Base-by-base conservation (phyloP, 2,329 filamentous ascomycete genomes). In the Hirsutella thompsonii region DNA sequence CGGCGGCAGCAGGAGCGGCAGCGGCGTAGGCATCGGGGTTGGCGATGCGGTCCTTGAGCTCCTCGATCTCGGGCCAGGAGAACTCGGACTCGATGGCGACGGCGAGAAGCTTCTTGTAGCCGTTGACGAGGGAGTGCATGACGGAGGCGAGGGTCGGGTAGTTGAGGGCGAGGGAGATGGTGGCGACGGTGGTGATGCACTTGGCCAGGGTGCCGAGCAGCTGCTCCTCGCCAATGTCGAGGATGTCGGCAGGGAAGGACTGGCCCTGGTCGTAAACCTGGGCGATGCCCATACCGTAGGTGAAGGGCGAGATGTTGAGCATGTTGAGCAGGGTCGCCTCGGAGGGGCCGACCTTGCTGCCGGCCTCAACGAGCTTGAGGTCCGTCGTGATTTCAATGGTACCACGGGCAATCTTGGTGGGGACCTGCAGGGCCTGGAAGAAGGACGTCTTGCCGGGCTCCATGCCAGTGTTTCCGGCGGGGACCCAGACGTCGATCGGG, bases 381-480 rank as follows among this genome's bases (percentile, higher is more conserved):
- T 98, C 92, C 59, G 81, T 76, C 51, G 89, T 95, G 65, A 98
- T 98, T 86, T 98, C 92, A 73, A 98, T 98, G 73, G 92, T 98
- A 93, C 92, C 93, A 94, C 92, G 92, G 66, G 92, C 92, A 74
- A 98, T 98, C 88, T 98, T 98, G 80, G 92, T 98, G 65, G 92
- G 92, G 66, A 98, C 88, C 87, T 90, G 90, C 71, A 98, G 92
- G 61, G 92, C 92, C 83, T 98, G 92, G 89, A 98, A 98, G 88
- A 98, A 98, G 66, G 92, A 96, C 63, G 92, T 98, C 85, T 98
- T 98, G 70, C 93, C 93, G 66, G 92, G 93, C 72, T 98, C 92
- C 92, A 98, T 98, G 74, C 92, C 92, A 61, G 92, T 98, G 84
- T 98, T 98, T 71, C 92, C 92, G 57, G 89, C 92, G 54, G 92